A percentile compares a stretch with the other conserved stretches of the same genome.
These are phyloP conservation scores for Fusarium hainanense DNA, from an alignment of 2,329 filamentous ascomycete species.

Conservation along the genomic window DNA sequence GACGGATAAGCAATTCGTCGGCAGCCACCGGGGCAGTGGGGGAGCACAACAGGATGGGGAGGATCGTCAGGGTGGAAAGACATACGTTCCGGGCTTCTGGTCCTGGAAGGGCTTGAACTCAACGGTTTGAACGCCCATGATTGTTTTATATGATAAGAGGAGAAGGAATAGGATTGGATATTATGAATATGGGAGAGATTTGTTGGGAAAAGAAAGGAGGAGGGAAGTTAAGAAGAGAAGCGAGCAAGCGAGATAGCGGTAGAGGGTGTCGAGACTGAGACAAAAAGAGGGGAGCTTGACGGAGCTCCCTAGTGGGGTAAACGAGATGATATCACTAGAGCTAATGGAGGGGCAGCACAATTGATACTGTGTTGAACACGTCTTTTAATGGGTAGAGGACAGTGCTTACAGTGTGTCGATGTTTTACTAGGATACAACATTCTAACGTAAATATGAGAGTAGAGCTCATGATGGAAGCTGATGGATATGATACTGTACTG, in stretches of 20 bases:
- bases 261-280: constrained; percentile 27
- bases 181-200: constrained; percentile 8
- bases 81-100: constrained; percentile 99
- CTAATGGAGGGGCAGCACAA: constrained; percentile 43
- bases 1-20: not conserved
- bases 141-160: constrained; percentile 40
- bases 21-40: constrained; percentile 18
- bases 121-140: constrained; percentile 81
- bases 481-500: not conserved
- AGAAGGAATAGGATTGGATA: constrained; percentile 4
- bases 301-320: constrained; percentile 45
- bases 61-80: constrained; percentile 49
- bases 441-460: constrained; percentile 15
- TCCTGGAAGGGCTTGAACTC: constrained; percentile 87
- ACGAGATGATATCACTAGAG: constrained; percentile 46
- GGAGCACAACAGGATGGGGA: constrained; percentile 12
- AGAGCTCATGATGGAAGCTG: constrained; percentile 22
- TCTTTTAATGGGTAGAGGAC: not conserved
- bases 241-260: constrained; percentile 15
- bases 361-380: constrained; percentile 35
- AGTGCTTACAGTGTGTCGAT: constrained; percentile 14
- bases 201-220: constrained; percentile 30
- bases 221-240: constrained; percentile 16
- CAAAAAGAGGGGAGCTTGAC: constrained; percentile 46
- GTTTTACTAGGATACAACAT: constrained; percentile 20